Conservation (phyloP, 768 basidiomycete species). For the Exidia glandulosa region DNA sequence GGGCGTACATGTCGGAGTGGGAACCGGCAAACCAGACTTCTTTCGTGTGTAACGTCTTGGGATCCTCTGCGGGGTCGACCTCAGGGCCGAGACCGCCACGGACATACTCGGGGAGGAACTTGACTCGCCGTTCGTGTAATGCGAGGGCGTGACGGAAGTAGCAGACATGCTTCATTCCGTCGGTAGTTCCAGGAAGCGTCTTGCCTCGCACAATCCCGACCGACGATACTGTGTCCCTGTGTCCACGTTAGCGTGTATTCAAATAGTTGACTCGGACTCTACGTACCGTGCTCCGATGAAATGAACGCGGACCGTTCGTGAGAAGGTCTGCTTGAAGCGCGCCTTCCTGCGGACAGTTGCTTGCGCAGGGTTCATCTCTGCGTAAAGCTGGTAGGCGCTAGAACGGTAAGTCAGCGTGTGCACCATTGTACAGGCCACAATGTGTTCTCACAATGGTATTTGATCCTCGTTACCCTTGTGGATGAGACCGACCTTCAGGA, state of each 20-base stretch:
- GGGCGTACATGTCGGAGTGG: constrained; percentile 28
- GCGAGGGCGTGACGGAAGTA: constrained; percentile 38
- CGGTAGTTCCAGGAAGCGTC: constrained; percentile 21
- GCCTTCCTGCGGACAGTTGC: too few relatives aligned
- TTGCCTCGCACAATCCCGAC: constrained; percentile 25
- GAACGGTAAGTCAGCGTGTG: background rate
- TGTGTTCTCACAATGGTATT: too few relatives aligned
- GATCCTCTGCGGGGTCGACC: constrained; percentile 15
- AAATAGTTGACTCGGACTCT: too few relatives aligned
- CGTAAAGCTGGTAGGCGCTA: too few relatives aligned
- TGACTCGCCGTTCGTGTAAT: constrained; percentile 36
- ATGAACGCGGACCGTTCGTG: too few relatives aligned
- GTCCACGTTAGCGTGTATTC: too few relatives aligned
- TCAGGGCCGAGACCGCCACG: constrained; percentile 7
- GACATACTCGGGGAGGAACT: constrained; percentile 34
- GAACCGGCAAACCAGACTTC: constrained; percentile 34
- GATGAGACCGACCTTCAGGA: too few relatives aligned
- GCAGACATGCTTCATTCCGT: constrained; percentile 24
- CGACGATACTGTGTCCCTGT: constrained; percentile 18
- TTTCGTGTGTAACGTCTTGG: constrained; percentile 6
- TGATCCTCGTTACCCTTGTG: too few relatives aligned
- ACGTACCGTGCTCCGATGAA: too few relatives aligned
- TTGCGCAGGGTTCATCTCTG: constrained; percentile 3
- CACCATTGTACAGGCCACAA: too few relatives aligned
- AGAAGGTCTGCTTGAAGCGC: too few relatives aligned